These are phyloP conservation scores for Polytrichum formosum DNA, from an alignment of 225 moss, liverwort and hornwort species.

Conservation along the genomic window DNA sequence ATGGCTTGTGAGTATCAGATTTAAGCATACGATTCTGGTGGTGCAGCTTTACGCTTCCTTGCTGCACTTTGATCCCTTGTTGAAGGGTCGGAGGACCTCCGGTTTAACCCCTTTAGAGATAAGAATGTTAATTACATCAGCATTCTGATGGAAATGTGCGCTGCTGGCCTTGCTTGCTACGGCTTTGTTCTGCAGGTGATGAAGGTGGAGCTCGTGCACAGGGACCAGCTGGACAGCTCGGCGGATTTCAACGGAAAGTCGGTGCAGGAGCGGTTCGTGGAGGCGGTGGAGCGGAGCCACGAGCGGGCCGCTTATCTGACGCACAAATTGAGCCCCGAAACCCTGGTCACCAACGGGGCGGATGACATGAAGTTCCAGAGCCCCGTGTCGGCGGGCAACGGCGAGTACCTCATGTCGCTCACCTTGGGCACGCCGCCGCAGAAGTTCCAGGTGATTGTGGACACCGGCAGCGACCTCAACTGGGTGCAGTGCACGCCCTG, in stretches of 20 bases:
- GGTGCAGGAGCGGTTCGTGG: conserved; percentile 17
- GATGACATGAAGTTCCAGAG: conserved; percentile 42
- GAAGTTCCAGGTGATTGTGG: conserved; percentile 45
- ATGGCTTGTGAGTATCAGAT: too few relatives aligned
- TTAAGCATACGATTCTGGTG: not conserved
- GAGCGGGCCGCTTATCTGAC: conserved; percentile 27
- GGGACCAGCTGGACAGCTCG: conserved; percentile 34
- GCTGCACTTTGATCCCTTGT: not conserved
- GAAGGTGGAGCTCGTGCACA: conserved; percentile 31
- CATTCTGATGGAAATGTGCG: not conserved
- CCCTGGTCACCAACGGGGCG: conserved; percentile 10
- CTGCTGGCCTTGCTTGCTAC: not conserved
- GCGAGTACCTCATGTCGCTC: conserved; percentile 53
- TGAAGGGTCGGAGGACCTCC: not conserved
- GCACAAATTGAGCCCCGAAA: conserved; percentile 23
- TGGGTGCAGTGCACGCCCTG: conserved; percentile 56
- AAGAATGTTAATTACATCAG: not conserved
- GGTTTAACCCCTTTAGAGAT: not conserved
- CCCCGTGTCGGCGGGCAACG: conserved; percentile 47
- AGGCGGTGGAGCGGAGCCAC: conserved; percentile 41
- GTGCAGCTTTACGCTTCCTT: not conserved
- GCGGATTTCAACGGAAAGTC: conserved; percentile 22
- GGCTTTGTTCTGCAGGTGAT: conserved; percentile 10
- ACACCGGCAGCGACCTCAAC: conserved; percentile 57
- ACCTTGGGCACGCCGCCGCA: conserved; percentile 46